phyloP scores from a whole-genome alignment of 2,329 filamentous ascomycete species.

The Diaporthe vexans region DNA sequence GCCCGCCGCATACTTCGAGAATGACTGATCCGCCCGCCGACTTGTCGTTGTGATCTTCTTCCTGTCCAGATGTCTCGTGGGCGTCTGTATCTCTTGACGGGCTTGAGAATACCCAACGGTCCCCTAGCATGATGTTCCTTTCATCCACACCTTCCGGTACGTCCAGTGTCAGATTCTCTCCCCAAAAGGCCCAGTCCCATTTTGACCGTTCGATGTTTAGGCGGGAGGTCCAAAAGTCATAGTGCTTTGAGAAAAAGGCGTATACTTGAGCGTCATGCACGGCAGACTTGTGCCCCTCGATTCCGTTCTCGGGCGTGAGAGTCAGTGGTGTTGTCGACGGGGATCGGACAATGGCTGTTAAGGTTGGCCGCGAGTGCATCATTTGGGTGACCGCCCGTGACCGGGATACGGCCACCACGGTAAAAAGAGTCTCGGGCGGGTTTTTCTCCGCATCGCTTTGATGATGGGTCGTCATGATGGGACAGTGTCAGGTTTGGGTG shows the following conservation, averaged over 20 bases:
- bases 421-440: background rate
- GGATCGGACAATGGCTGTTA: background rate
- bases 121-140: background rate
- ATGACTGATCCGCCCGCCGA: background rate
- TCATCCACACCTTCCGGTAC: slow-evolving; percentile 1
- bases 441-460: background rate
- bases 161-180: slow-evolving; percentile 4
- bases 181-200: slow-evolving; percentile 10
- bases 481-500: background rate
- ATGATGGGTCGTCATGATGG: background rate
- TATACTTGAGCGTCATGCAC: background rate
- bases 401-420: background rate
- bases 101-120: background rate
- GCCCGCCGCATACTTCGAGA: background rate
- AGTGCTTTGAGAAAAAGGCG: background rate
- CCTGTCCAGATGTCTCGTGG: background rate
- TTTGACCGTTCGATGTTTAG: background rate
- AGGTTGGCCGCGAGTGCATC: background rate
- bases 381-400: background rate
- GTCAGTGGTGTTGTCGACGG: background rate
- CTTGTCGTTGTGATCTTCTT: no score
- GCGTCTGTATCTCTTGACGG: background rate
- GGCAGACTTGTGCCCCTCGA: slow-evolving; percentile 5
- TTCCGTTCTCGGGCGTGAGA: background rate
- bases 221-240: background rate